phyloP scores from a whole-genome alignment of 225 moss, liverwort and hornwort species.

The Bryum argenteum region DNA sequence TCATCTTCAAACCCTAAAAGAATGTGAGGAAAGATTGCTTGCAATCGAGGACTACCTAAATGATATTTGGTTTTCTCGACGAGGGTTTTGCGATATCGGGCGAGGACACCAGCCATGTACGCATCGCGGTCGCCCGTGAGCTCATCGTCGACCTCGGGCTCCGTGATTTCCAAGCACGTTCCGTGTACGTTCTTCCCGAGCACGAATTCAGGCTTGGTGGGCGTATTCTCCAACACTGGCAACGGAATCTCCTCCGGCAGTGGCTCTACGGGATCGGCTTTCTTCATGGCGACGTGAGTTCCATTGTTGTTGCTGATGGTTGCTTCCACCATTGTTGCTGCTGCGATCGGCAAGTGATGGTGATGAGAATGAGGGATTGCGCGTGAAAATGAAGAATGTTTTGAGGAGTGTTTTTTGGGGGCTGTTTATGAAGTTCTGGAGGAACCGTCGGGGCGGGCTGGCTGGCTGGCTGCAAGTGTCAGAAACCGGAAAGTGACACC shows the following conservation, averaged over 20 bases:
- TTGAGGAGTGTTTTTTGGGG: too few species aligned
- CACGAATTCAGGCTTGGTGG: constrained; percentile 38
- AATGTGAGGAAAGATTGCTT: not conserved
- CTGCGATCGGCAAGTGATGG: too few species aligned
- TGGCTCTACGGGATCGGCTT: constrained; percentile 1
- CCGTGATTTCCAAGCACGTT: constrained; percentile 71
- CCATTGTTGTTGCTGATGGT: too few species aligned
- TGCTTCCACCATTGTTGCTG: too few species aligned
- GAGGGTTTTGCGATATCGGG: constrained; percentile 68
- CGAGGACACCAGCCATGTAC: constrained; percentile 80
- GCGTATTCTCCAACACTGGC: constrained; percentile 21
- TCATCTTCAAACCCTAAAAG: not conserved
- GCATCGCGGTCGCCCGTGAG: constrained; percentile 83
- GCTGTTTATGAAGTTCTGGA: too few species aligned
- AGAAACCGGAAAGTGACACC: too few species aligned
- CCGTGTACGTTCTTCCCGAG: constrained; percentile 76
- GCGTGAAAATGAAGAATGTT: too few species aligned
- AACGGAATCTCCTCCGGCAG: constrained; percentile 41
- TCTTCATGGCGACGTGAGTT: not conserved
- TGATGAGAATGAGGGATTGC: too few species aligned
- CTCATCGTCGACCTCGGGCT: constrained; percentile 81
- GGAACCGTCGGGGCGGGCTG: too few species aligned
- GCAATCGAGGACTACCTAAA: constrained; percentile 36
- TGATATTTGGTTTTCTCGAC: constrained; percentile 85
- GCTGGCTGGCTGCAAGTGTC: too few species aligned